These are phyloP conservation scores for Turnera subulata DNA, from an alignment of 345 rosid genomes.

Conservation along the genomic window DNA sequence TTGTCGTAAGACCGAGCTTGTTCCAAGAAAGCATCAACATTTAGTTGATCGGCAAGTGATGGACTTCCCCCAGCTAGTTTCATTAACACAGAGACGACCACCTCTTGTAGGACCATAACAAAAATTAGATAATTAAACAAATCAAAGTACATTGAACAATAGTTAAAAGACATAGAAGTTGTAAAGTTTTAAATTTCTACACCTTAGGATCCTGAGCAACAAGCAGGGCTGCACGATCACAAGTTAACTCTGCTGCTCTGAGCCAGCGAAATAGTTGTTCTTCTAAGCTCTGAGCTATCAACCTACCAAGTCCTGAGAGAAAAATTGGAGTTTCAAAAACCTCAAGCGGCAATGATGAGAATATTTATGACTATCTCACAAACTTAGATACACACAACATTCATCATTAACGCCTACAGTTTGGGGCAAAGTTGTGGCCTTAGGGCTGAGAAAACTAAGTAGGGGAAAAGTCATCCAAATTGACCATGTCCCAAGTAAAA, in stretches of 20 bases:
- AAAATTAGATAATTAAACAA: slow-evolving; percentile 20
- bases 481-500: no score
- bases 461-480: no score
- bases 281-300: slow-evolving; percentile 80
- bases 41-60: slow-evolving; percentile 86
- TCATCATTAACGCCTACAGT: no score
- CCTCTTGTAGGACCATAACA: slow-evolving; percentile 65
- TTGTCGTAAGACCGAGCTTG: slow-evolving; percentile 93
- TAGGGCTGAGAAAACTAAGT: no score
- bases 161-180: background rate
- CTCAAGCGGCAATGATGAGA: no score
- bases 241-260: slow-evolving; percentile 90
- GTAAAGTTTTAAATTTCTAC: slow-evolving; percentile 6
- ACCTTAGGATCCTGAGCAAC: slow-evolving; percentile 96
- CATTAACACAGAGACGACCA: slow-evolving; percentile 91
- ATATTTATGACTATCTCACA: no score
- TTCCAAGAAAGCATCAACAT: slow-evolving; percentile 91
- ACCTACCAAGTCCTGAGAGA: slow-evolving; percentile 67
- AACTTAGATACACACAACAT: no score
- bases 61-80: slow-evolving; percentile 96
- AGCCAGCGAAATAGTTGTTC: slow-evolving; percentile 90
- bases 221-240: slow-evolving; percentile 98
- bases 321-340: background rate
- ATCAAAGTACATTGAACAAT: background rate
- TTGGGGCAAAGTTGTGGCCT: no score